phyloP scores from a whole-genome alignment of 2,329 filamentous ascomycete species.

The Coniosporium uncinatum region DNA sequence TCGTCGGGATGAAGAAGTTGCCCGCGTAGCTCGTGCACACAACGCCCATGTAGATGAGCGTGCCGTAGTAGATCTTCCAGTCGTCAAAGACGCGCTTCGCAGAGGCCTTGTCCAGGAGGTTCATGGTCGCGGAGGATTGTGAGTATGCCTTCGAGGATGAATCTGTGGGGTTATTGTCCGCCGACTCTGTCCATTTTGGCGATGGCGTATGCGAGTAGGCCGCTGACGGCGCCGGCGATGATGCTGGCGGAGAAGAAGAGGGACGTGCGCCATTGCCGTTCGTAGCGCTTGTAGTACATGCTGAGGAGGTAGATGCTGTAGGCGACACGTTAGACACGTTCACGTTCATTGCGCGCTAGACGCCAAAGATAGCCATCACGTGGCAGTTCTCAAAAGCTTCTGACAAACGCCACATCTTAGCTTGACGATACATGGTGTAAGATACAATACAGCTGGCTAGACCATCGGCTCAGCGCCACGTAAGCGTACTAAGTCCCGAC shows the following conservation, averaged over 20 bases:
- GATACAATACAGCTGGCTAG: too few species aligned
- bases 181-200: conserved; percentile 22
- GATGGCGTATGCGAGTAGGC: conserved; percentile 30
- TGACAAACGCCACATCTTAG: too few species aligned
- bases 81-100: conserved; percentile 41
- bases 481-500: too few species aligned
- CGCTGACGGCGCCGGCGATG: conserved; percentile 32
- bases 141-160: conserved; percentile 26
- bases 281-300: conserved; percentile 34
- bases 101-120: conserved; percentile 49
- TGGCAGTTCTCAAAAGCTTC: too few species aligned
- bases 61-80: conserved; percentile 5
- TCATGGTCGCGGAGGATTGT: conserved; percentile 32
- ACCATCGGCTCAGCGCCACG: too few species aligned
- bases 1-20: conserved; percentile 19
- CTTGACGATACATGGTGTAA: too few species aligned
- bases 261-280: conserved; percentile 32
- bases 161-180: conserved; percentile 33
- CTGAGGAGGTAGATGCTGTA: conserved; percentile 25
- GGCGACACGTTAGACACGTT: too few species aligned
- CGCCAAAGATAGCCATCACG: too few species aligned
- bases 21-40: conserved; percentile 6
- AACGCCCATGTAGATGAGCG: conserved; percentile 4
- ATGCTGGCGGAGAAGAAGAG: conserved; percentile 34
- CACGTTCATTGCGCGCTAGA: too few species aligned